Evolutionary conservation across 2,329 filamentous ascomycete species (phyloP).

Genomic region (Colletotrichum tropicicola): DNA sequence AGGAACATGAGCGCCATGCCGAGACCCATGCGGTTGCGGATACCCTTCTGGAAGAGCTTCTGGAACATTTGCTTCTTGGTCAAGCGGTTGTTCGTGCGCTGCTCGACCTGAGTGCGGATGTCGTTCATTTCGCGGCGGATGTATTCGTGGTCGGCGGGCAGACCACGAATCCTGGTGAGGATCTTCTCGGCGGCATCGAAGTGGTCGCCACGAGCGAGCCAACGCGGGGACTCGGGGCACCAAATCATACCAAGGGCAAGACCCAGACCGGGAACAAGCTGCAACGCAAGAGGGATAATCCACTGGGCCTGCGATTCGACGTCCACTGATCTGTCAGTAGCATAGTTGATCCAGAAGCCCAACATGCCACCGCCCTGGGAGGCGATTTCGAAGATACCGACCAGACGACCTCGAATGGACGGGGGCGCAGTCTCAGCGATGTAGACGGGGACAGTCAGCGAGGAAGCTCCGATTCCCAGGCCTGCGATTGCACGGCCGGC

Average conservation of each 20-base stretch:
- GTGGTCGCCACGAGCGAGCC: conserved; percentile 43
- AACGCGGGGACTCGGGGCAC: conserved; percentile 49
- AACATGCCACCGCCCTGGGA: conserved; percentile 55
- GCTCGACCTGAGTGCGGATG: conserved; percentile 66
- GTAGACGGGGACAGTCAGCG: conserved; percentile 55
- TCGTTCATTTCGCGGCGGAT: conserved; percentile 60
- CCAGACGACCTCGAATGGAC: conserved; percentile 58
- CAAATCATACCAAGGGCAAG: conserved; percentile 44
- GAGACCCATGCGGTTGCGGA: conserved; percentile 56
- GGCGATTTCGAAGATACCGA: conserved; percentile 61
- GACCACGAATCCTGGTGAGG: conserved; percentile 44
- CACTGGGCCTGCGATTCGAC: conserved; percentile 40
- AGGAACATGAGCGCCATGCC: conserved; percentile 60
- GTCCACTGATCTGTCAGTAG: conserved; percentile 30
- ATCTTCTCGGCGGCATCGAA: conserved; percentile 49
- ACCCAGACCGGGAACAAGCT: conserved; percentile 48
- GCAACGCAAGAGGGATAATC: conserved; percentile 52
- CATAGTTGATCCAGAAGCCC: conserved; percentile 52
- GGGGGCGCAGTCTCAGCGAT: conserved; percentile 54
- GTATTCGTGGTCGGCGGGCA: conserved; percentile 28
- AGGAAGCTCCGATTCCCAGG: conserved; percentile 60
- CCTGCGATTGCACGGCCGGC: conserved; percentile 60
- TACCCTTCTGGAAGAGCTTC: conserved; percentile 46
- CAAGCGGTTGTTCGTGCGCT: conserved; percentile 43
- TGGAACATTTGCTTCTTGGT: conserved; percentile 39